Conservation (phyloP, 441 rosid species). For the Capsella rubella region DNA sequence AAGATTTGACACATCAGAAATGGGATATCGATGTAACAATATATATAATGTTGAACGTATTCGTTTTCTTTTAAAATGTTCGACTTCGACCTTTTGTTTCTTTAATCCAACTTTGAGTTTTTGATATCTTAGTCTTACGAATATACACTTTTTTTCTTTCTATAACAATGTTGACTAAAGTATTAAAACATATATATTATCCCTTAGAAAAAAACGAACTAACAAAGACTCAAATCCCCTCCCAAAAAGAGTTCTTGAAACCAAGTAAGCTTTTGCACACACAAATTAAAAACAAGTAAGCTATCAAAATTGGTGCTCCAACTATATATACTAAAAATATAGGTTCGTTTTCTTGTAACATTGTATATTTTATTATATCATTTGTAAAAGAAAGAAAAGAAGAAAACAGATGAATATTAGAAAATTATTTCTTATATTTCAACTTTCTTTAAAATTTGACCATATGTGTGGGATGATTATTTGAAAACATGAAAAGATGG, state of each 20-base stretch:
- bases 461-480: not conserved
- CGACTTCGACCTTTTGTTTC: slow-evolving; percentile 9
- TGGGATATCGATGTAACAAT: slow-evolving; percentile 3
- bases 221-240: not conserved
- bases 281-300: too few species aligned
- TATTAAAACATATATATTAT: too few species aligned
- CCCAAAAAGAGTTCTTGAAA: not conserved
- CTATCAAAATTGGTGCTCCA: not conserved
- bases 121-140: not conserved
- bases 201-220: too few species aligned
- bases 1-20: slow-evolving; percentile 27
- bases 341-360: not conserved
- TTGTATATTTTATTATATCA: not conserved
- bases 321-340: not conserved
- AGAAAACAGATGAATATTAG: not conserved
- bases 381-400: too few species aligned
- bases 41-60: not conserved
- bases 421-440: not conserved
- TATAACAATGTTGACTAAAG: too few species aligned
- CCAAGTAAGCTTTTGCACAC: not conserved
- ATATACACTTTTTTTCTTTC: not conserved
- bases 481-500: not conserved
- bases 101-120: slow-evolving; percentile 23
- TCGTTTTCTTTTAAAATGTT: slow-evolving; percentile 3
- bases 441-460: not conserved